Evolutionary conservation across 176 grass and related monocot species (phyloP).

Genomic region (Saccharum spontaneum): DNA sequence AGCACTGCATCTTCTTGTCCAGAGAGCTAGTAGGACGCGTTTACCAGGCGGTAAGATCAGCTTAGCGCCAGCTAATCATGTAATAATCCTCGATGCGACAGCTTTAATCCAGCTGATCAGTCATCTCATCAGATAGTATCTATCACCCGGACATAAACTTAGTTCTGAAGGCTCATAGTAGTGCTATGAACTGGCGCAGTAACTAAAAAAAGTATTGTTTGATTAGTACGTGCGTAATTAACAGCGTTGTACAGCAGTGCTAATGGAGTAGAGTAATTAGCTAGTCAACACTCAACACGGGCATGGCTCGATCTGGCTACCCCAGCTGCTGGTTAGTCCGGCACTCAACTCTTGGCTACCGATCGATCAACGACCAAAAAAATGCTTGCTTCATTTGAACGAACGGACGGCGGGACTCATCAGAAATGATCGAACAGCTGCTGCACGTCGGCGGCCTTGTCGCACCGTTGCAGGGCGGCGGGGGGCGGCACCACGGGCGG

Average conservation of each 20-base stretch:
- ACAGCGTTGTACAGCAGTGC: conserved; percentile 30
- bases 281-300: conserved; percentile 31
- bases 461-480: conserved; percentile 34
- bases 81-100: not conserved
- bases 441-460: conserved; percentile 37
- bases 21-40: not conserved
- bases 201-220: not conserved
- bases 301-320: conserved; percentile 14
- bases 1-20: not conserved
- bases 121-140: conserved; percentile 13
- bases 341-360: not conserved
- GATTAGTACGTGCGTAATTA: not conserved
- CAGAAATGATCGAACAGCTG: conserved; percentile 68
- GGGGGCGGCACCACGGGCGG: conserved; percentile 65
- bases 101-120: not conserved
- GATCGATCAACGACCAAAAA: not conserved
- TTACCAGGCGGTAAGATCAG: conserved; percentile 14
- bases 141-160: conserved; percentile 32
- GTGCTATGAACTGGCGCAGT: not conserved
- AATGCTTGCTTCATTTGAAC: not conserved
- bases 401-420: not conserved
- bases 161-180: not conserved
- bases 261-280: conserved; percentile 14
- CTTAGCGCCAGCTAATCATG: conserved; percentile 32
- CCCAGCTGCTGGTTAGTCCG: conserved; percentile 25